Conservation (phyloP, 257 asterid species). For the Rauvolfia tetraphylla region DNA sequence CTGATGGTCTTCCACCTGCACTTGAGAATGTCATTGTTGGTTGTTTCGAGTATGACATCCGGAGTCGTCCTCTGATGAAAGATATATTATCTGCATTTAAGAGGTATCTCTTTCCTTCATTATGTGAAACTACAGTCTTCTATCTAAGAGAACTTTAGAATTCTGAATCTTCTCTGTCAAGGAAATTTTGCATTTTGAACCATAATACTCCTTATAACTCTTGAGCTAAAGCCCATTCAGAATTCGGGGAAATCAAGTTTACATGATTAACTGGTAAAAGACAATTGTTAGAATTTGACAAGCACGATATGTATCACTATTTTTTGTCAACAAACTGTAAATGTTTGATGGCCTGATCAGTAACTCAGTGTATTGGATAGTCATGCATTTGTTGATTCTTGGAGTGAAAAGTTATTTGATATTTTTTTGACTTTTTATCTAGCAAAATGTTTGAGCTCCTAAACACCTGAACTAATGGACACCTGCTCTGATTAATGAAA, state of each 20-base stretch:
- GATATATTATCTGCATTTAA: conserved; percentile 71
- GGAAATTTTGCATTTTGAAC: not conserved
- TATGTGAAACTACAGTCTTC: not conserved
- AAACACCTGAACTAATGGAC: not conserved
- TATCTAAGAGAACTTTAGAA: not conserved
- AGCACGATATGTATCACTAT: not conserved
- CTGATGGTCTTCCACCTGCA: conserved; percentile 82
- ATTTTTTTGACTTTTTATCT: not conserved
- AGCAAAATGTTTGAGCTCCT: not conserved
- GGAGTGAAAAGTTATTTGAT: not conserved
- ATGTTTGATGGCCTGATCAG: not conserved
- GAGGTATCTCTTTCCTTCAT: conserved; percentile 41
- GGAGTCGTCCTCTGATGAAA: conserved; percentile 81
- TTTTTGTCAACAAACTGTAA: not conserved
- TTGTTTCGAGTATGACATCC: conserved; percentile 82
- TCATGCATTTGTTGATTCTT: not conserved
- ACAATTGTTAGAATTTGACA: not conserved
- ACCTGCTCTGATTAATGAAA: not conserved
- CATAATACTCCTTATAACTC: not conserved
- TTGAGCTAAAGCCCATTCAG: not conserved
- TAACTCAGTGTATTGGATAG: not conserved
- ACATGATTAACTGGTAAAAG: not conserved
- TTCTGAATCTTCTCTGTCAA: not conserved
- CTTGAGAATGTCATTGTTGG: conserved; percentile 71
- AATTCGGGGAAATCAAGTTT: not conserved